Evolutionary conservation across 345 rosid species (phyloP), one percentile per base, ranked within the genome.

Genomic region (Arabis hirsuta): DNA sequence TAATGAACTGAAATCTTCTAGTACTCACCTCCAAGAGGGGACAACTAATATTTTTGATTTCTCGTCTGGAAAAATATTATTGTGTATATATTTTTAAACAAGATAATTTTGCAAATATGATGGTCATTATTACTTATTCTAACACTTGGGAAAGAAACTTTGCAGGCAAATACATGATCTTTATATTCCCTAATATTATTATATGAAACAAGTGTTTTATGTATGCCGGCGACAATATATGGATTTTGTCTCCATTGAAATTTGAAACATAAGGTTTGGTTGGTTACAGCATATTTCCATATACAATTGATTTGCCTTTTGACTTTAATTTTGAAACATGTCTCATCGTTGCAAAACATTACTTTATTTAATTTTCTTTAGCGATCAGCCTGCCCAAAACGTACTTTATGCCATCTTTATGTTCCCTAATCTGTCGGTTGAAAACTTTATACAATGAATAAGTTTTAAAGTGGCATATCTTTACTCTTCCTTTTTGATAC

Each of bases 331-430:
- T 60, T 60, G 12, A 52, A 60, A 74, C 73, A 67, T 74, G 78
- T 67, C 78, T 74, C 73, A 67, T 74, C 78, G 78, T 74, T 59
- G 36, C 67, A 67, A 67, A 74, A 74, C 78, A 67, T 67, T 74
- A 52, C 55, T 74, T 74, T 59, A 67, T 67, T 9, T 13, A 31
- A 66, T 22, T 55, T 38, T 48, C 32, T 63, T 69, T 65, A 57
- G 19, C 32, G 55, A 67, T 74, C 78, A 51, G 78, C 73, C 78
- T 74, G 73, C 78, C 62, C 55, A 43, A 59, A 74, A 67, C 47
- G 73, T 58, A 66, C 78, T 67, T 67, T 74, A 59, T 67, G 65
- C 42, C 14, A 67, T 50, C 73, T 74, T 74, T 59, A 51, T 67
- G 78, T 74, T n/a, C 78, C 78, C 78, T 60, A 74, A 67, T 67